Percentiles rank a stretch among this genome's conserved stretches.
phyloP scores from a whole-genome alignment of 208 protist species.

The Crithidia thermophila region DNA sequence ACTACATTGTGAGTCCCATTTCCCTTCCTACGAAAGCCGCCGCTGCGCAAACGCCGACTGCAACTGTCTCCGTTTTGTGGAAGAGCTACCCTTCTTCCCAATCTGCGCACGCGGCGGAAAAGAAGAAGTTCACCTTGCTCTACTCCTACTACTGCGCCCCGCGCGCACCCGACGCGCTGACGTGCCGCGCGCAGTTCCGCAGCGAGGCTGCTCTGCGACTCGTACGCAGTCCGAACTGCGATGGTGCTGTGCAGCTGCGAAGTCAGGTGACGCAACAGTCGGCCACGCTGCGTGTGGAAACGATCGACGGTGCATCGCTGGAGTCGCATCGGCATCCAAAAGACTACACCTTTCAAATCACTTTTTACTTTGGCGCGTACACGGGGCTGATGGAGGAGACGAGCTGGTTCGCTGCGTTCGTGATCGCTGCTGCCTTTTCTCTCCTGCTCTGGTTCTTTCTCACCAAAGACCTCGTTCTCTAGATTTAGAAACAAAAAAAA shows the following conservation, averaged over 20 bases:
- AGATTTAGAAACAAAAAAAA: background rate
- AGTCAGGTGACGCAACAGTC: constrained; percentile 20
- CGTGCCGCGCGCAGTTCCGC: constrained; percentile 40
- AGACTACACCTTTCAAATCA: constrained; percentile 51
- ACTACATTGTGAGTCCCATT: constrained; percentile 45
- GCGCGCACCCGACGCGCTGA: constrained; percentile 48
- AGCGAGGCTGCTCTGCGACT: constrained; percentile 23
- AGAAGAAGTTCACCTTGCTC: constrained; percentile 27
- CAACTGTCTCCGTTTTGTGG: constrained; percentile 38
- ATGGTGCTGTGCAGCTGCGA: constrained; percentile 29
- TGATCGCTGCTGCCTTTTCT: constrained; percentile 38
- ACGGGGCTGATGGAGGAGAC: constrained; percentile 28
- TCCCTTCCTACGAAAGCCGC: background rate
- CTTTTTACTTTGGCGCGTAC: constrained; percentile 49
- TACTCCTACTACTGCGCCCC: constrained; percentile 73
- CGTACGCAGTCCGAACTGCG: constrained; percentile 51
- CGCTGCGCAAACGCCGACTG: background rate
- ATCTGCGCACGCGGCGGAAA: background rate
- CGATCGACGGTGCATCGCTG: constrained; percentile 18
- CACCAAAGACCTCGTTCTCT: constrained; percentile 67
- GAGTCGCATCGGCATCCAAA: constrained; percentile 17
- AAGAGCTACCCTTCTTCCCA: constrained; percentile 22
- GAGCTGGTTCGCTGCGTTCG: constrained; percentile 28
- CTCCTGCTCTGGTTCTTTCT: constrained; percentile 63
- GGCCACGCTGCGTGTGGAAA: constrained; percentile 37